These are phyloP conservation scores for Backusella luteola DNA, from an alignment of 192 early-diverging fungal species.

Conservation along the genomic window DNA sequence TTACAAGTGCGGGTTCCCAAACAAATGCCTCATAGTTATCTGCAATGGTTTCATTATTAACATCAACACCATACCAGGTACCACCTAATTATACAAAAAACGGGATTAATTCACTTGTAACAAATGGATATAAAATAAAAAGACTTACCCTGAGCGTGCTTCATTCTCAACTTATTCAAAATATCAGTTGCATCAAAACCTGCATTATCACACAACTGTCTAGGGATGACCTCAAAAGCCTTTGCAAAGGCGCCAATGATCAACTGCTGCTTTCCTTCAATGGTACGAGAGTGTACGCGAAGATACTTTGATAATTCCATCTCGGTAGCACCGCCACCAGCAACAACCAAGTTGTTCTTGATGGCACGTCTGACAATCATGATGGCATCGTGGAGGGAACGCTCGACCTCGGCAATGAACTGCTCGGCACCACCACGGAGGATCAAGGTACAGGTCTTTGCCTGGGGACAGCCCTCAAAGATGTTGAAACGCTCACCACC, in stretches of 20 bases:
- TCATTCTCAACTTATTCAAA: conserved; percentile 93
- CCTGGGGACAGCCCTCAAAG: conserved; percentile 90
- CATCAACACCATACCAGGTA: conserved; percentile 93
- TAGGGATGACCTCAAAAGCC: conserved; percentile 96
- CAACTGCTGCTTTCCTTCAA: conserved; percentile 99
- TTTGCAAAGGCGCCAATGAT: conserved; percentile 93
- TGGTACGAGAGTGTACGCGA: conserved; percentile 86
- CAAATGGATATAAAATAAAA: neutral
- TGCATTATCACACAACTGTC: conserved; percentile 97
- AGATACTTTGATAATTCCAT: conserved; percentile 97
- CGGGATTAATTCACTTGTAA: neutral
- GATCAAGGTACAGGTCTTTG: conserved; percentile 95
- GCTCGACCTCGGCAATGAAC: conserved; percentile 98
- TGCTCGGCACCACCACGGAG: conserved; percentile 98
- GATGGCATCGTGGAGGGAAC: conserved; percentile 97
- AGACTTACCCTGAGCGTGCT: conserved; percentile 70
- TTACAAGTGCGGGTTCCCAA: conserved; percentile 98
- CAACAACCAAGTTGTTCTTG: conserved; percentile 95
- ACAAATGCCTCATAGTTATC: conserved; percentile 94
- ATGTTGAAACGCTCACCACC: conserved; percentile 97
- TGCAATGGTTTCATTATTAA: conserved; percentile 80
- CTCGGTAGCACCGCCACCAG: conserved; percentile 97
- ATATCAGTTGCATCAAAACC: conserved; percentile 99
- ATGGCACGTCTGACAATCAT: conserved; percentile 98
- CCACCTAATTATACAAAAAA: conserved; percentile 42